These are phyloP conservation scores for Neltuma alba DNA, from an alignment of 306 rosid species.

Conservation along the genomic window DNA sequence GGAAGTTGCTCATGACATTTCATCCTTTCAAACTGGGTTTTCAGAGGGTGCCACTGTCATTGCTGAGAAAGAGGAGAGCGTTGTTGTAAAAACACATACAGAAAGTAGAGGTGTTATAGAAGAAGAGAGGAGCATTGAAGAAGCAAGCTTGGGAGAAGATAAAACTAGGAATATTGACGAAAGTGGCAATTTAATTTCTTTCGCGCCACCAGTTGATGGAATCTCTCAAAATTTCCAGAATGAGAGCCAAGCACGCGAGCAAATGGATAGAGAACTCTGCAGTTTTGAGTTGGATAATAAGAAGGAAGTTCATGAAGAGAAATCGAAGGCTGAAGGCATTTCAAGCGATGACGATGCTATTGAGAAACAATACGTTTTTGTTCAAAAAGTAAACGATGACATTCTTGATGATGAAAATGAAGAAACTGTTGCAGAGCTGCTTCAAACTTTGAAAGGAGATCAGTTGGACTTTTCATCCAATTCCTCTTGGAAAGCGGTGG, in stretches of 20 bases:
- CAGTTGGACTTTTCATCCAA: conserved; percentile 43
- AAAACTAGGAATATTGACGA: conserved; percentile 44
- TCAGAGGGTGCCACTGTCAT: conserved; percentile 54
- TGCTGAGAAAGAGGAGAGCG: conserved; percentile 62
- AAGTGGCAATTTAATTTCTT: conserved; percentile 43
- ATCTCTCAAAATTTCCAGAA: conserved; percentile 27
- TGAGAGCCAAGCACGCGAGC: conserved; percentile 39
- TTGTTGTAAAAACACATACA: conserved; percentile 51
- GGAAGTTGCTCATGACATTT: conserved; percentile 46
- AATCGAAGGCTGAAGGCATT: conserved; percentile 43
- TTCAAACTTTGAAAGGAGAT: conserved; percentile 37
- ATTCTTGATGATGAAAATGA: conserved; percentile 45
- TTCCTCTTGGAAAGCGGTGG: conserved; percentile 46
- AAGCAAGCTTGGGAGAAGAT: conserved; percentile 44
- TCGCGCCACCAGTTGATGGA: conserved; percentile 45
- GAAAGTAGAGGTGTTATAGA: conserved; percentile 51
- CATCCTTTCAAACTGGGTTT: conserved; percentile 57
- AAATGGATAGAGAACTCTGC: conserved; percentile 4
- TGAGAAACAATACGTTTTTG: conserved; percentile 32
- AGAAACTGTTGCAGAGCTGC: conserved; percentile 32
- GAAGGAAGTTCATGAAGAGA: conserved; percentile 47
- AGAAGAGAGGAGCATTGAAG: conserved; percentile 59
- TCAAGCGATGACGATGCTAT: conserved; percentile 54
- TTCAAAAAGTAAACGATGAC: conserved; percentile 5
- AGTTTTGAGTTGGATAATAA: conserved; percentile 25